Evolutionary conservation across 2,329 filamentous ascomycete genomes (phyloP).

Genomic region (Scytalidium sp.): DNA sequence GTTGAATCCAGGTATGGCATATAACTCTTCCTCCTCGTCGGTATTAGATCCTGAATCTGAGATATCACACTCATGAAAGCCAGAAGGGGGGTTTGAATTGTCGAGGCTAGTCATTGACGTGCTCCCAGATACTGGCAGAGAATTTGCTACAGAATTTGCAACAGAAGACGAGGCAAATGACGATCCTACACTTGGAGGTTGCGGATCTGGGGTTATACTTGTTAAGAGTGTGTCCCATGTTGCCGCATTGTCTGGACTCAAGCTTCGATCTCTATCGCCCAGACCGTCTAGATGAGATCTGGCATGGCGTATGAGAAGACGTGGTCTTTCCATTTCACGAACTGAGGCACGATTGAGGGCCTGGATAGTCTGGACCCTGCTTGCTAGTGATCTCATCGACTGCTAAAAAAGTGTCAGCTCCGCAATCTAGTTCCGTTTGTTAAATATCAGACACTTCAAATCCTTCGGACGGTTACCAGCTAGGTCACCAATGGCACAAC

Average conservation of each 20-base stretch:
- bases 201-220: conserved; percentile 78
- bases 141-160: conserved; percentile 19
- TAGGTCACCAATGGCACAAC: background rate
- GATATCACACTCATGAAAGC: conserved; percentile 23
- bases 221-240: conserved; percentile 79
- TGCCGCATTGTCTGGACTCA: conserved; percentile 64
- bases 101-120: conserved; percentile 24
- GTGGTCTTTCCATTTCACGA: conserved; percentile 5
- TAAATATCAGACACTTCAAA: too few species aligned
- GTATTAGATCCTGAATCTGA: conserved; percentile 19
- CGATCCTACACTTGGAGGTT: conserved; percentile 74
- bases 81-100: conserved; percentile 11
- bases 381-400: conserved; percentile 8
- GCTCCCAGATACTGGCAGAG: conserved; percentile 18
- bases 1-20: conserved; percentile 20
- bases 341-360: conserved; percentile 14
- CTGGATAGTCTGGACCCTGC: conserved; percentile 13
- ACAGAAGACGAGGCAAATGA: conserved; percentile 58
- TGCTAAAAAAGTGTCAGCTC: conserved; percentile 2
- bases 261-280: conserved; percentile 78
- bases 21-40: conserved; percentile 32
- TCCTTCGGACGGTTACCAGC: too few species aligned
- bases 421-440: too few species aligned
- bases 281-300: conserved; percentile 62
- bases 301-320: conserved; percentile 12